These are phyloP conservation scores for Phytophthora crassamura DNA, from an alignment of 352 stramenopile species.

Conservation along the genomic window DNA sequence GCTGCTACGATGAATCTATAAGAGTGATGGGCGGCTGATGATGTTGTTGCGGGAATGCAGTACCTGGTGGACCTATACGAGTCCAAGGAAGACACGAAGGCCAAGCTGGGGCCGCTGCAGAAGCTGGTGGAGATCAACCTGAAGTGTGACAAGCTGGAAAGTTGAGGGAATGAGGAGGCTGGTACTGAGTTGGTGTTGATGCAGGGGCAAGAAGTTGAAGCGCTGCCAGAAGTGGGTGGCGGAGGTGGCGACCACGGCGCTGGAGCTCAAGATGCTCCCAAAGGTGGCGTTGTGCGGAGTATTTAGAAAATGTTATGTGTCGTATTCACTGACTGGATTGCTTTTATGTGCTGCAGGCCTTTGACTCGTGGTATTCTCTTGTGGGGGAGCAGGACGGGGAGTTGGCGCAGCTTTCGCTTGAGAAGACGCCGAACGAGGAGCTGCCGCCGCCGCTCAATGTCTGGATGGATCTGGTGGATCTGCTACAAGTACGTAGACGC, in stretches of 20 bases:
- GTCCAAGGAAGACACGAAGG: constrained; percentile 49
- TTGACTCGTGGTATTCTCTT: constrained; percentile 82
- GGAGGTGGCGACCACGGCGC: constrained; percentile 64
- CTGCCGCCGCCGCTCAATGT: constrained; percentile 59
- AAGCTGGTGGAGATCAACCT: constrained; percentile 79
- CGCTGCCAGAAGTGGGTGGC: constrained; percentile 82
- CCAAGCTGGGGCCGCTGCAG: constrained; percentile 74
- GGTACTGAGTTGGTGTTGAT: constrained; percentile 4
- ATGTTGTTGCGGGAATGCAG: constrained; percentile 31
- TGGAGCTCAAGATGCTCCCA: constrained; percentile 57
- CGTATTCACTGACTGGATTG: not conserved
- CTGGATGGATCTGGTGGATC: constrained; percentile 80
- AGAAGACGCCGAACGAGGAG: constrained; percentile 69
- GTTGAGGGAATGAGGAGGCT: constrained; percentile 1
- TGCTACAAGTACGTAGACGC: constrained; percentile 65
- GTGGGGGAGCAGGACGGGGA: constrained; percentile 41
- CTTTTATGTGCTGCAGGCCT: constrained; percentile 49
- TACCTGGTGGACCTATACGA: constrained; percentile 83
- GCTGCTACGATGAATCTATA: not conserved
- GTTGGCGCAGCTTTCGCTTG: constrained; percentile 46
- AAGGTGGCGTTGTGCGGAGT: constrained; percentile 27
- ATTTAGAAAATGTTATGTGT: not conserved
- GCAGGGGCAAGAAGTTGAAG: constrained; percentile 77
- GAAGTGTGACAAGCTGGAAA: constrained; percentile 35
- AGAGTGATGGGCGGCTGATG: constrained; percentile 8